Evolutionary conservation across 805 yeast genomes (phyloP), one percentile per base, ranked within the genome.

Genomic region (Teunomyces panamensis): DNA sequence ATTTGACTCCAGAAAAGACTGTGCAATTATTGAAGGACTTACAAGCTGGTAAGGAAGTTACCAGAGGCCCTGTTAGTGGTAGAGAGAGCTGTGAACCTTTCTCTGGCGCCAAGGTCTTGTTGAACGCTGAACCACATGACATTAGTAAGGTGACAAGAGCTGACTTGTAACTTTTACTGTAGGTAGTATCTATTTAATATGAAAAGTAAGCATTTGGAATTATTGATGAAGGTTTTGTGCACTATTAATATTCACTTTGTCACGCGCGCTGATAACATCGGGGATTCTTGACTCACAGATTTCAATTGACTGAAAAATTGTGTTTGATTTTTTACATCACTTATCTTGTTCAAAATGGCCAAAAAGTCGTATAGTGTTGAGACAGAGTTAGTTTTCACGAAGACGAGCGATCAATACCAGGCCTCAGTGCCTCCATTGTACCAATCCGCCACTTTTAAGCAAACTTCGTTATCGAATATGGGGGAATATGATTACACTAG

Each of bases 391-490:
- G 91, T 87, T 27, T 76, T 73, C 51, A 67, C 81, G 41, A 78
- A 77, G 53, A 75, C 83, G 56, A 51, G 56, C 9, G 97, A 91
- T 67, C 85, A 82, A 58, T 79, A 83, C 73, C 81, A 84, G 52
- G 81, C 97, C 1, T 85, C 94, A 4, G 84, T 85, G 26, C 89
- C 95, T 9, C 97, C 98, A 3, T 74, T 91, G 35, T 91, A 91
- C 68, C 96, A 89, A 65, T 81, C 94, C 0, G 96, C 98, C n/a
- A 91, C 98, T 5, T 91, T 91, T 74, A 90, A 89, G 67, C 94
- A 88, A 65, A 77, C 76, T 39, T 79, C 87, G 0, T 70, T 88
- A 51, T 73, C 80, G 34, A 83, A 85, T 57, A 80, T 87, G 84
- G 92, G 95, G 2, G 79, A 77, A 51, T 73, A 73, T 52, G 85